Conservation (phyloP, 2,329 filamentous ascomycete species). For the Fusarium floridanum region DNA sequence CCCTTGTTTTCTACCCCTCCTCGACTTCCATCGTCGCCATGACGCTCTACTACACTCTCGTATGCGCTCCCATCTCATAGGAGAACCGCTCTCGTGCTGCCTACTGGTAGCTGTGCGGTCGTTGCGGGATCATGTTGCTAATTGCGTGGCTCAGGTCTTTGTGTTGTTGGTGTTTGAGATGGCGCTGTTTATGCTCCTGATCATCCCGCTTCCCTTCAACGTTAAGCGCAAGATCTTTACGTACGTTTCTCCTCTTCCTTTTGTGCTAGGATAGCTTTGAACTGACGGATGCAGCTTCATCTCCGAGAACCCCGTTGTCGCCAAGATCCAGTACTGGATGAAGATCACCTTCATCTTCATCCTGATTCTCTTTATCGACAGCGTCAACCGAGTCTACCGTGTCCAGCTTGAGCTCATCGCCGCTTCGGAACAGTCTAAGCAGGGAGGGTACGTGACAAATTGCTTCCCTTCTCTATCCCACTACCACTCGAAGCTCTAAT, state of each 20-base stretch:
- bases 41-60: constrained; percentile 71
- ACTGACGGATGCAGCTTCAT: constrained; percentile 76
- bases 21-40: constrained; percentile 55
- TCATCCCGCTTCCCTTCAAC: constrained; percentile 90
- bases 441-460: constrained; percentile 59
- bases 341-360: constrained; percentile 99
- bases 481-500: not conserved
- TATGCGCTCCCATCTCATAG: constrained; percentile 48
- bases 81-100: not conserved
- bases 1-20: constrained; percentile 40
- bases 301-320: constrained; percentile 85
- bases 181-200: constrained; percentile 81
- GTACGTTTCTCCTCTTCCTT: constrained; percentile 56
- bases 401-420: constrained; percentile 89
- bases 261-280: not conserved
- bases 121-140: constrained; percentile 10
- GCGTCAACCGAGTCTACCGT: constrained; percentile 94
- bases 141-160: constrained; percentile 75
- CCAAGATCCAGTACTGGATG: constrained; percentile 96
- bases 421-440: constrained; percentile 69
- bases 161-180: constrained; percentile 86
- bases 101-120: not conserved
- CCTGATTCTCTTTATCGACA: constrained; percentile 96
- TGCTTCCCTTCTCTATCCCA: not conserved
- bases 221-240: constrained; percentile 87